phyloP scores from a whole-genome alignment of 306 rosid genomes.

The Cicer pinnatifidum region DNA sequence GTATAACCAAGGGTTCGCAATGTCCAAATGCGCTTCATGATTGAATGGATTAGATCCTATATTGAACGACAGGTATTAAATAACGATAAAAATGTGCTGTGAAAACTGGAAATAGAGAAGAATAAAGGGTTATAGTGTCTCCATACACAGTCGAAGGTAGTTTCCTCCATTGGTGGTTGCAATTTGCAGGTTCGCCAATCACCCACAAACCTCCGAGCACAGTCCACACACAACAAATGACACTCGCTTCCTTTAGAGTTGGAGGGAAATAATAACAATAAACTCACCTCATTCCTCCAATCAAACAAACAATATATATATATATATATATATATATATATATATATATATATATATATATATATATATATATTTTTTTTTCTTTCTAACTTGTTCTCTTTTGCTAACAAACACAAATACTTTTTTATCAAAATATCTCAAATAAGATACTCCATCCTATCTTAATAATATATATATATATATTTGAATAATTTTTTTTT shows the following conservation, averaged over 20 bases:
- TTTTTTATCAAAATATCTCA: too few species aligned
- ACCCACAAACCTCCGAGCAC: background rate
- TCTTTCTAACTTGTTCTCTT: too few species aligned
- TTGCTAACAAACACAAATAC: too few species aligned
- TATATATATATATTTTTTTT: too few species aligned
- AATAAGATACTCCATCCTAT: too few species aligned
- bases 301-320: too few species aligned
- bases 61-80: background rate
- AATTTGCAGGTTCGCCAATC: conserved; percentile 15
- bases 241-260: background rate
- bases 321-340: too few species aligned
- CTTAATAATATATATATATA: too few species aligned
- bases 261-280: conserved; percentile 21
- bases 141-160: conserved; percentile 61
- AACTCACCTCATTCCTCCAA: too few species aligned
- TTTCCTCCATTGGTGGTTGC: conserved; percentile 62
- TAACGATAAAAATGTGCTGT: background rate
- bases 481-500: too few species aligned
- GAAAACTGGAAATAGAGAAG: background rate
- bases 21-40: conserved; percentile 82
- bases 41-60: conserved; percentile 72
- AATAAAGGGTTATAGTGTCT: background rate
- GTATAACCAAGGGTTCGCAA: conserved; percentile 64
- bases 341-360: too few species aligned
- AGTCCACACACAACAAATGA: background rate